Evolutionary conservation across 2,329 filamentous ascomycete species (phyloP), one percentile per base, ranked within the genome.

Genomic region (Thermothelomyces thermophilus): DNA sequence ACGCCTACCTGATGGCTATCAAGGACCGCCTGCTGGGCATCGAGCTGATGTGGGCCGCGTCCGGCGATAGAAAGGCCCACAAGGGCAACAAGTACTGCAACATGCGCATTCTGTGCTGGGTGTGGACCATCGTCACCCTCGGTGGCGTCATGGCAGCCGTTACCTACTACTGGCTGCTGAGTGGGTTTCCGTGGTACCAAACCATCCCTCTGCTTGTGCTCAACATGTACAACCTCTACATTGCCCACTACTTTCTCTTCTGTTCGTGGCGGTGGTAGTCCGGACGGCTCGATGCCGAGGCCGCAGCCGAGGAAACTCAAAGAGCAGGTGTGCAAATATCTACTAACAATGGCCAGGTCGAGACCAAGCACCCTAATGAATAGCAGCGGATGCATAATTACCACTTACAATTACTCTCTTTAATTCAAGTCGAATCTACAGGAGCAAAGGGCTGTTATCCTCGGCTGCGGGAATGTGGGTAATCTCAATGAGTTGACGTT

Each of bases 1-100:
- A 70, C 50, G 69, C 69, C 33, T 71, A 70, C 52, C 61, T 71
- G 40, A 68, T 65, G 2, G 66, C 68, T 41, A 69, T 71, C 62
- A 70, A 69, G 56, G 68, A 71, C 55, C 62, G 65, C 4, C 52
- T 71, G 13, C 64, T 70, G 41, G 67, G 68, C 19, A 64, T 64
- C 33, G 66, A 66, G 49, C 60, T 71, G 28, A 59, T 65, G 10
- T 71, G 69, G 69, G 67, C 65, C 1, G 66, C 69, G 0, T 66
- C 62, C 2, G 68, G 69, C 8, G 67, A 70, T 49, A 60, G 60
- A 26, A 70, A 70, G 52, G 66, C 66, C 2, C 68, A 70, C 57
- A 69, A 60, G 51, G 56, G 49, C 56, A 64, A 70, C 63, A 69
- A 70, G 58, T 71, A 69, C 54, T 62, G 67, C 50, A 70, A 71